Evolutionary conservation across 306 rosid species (phyloP).

Genomic region (Medicago arabica): DNA sequence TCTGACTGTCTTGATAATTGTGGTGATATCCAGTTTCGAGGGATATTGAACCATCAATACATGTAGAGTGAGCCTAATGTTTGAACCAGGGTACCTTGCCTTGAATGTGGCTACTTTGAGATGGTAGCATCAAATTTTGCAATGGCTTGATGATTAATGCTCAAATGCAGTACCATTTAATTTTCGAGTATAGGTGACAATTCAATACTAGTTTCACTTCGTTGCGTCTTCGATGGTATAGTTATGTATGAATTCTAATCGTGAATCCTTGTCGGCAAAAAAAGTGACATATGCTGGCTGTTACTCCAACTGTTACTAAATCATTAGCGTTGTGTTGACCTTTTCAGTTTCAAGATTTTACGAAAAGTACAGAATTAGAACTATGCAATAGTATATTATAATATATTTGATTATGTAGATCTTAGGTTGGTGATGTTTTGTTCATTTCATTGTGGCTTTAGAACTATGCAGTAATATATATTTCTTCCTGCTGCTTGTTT

Average conservation of each 20-base stretch:
- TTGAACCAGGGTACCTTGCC: conserved; percentile 5
- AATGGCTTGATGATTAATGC: conserved; percentile 19
- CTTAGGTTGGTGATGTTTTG: background rate
- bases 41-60: conserved; percentile 2
- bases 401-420: conserved; percentile 10
- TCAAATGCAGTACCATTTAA: conserved; percentile 8
- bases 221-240: background rate
- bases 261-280: conserved; percentile 6
- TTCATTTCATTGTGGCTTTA: background rate
- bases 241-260: conserved; percentile 3
- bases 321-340: conserved; percentile 24
- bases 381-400: background rate
- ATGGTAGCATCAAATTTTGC: conserved; percentile 5
- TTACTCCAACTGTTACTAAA: background rate
- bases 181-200: conserved; percentile 4
- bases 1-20: conserved; percentile 30
- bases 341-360: conserved; percentile 21
- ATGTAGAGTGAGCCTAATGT: conserved; percentile 16
- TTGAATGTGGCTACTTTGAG: conserved; percentile 3
- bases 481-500: no score
- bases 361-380: conserved; percentile 10
- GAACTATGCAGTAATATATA: no score
- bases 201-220: conserved; percentile 4
- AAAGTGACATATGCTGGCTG: background rate
- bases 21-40: conserved; percentile 5